Evolutionary conservation across 2,329 filamentous ascomycete genomes (phyloP), one percentile per base, ranked within the genome.

Genomic region (Talaromyces albobiverticillius): DNA sequence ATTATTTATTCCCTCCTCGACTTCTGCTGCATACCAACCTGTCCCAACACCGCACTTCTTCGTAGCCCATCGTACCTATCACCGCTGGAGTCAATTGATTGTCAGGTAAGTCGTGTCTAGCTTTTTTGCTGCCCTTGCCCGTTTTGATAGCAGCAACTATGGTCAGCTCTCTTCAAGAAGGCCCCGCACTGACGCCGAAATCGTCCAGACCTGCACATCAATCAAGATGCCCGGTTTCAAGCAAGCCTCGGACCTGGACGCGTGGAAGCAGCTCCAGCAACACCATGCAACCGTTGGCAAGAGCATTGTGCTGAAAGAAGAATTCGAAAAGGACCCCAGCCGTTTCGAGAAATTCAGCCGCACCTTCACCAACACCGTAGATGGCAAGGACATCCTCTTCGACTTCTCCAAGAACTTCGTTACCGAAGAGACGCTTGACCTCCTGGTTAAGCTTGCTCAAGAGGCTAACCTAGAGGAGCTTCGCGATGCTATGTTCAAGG

Each of bases 331-430:
- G 64, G 92, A 99, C 72, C 85, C 91, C 47, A 72, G 88, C 70
- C 90, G 94, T 60, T 97, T 96, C 80, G 76, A 87, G 68, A 95
- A 94, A 77, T 92, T 96, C 79, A 89, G 86, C 71, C 89, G 86
- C 72, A 90, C 83, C 67, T 96, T 97, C 76, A 79, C 82, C 65
- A 92, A 90, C 75, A 73, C 82, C 51, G 86, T 88, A 62, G 89
- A 95, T 67, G 82, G 82, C 67, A 86, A 85, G 63, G 90, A 96
- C 61, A 94, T 95, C 67, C 84, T 99, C 60, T 99, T 97, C 76
- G 94, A 99, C 76, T 99, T 96, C 79, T 94, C 88, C 80, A 99
- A 99, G 85, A 99, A 99, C 84, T 92, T 99, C 75, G 74, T 97
- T 66, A 94, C 88, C 59, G 89, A 96, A 64, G 92, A 97, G 77